Evolutionary conservation across 495 filamentous ascomycete species (phyloP).

Genomic region (Aspergillus affinis): DNA sequence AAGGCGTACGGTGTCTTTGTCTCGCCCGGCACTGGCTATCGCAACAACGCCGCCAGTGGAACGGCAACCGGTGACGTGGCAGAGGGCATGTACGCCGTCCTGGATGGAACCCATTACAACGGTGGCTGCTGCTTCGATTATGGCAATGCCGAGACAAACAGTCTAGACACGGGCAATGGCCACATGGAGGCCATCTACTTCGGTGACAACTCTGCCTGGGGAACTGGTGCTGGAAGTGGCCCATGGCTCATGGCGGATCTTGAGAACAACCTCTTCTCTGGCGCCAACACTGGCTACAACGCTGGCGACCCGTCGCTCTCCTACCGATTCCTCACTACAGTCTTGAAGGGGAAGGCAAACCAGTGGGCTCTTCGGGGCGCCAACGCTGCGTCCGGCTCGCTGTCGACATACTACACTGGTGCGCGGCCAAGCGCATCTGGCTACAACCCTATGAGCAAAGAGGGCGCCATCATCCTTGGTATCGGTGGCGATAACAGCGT

Average conservation of each 20-base stretch:
- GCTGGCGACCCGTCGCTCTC: slow-evolving; percentile 45
- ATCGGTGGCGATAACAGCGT: slow-evolving; percentile 59
- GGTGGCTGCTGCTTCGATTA: slow-evolving; percentile 61
- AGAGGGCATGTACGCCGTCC: slow-evolving; percentile 59
- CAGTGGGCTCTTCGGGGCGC: slow-evolving; percentile 55
- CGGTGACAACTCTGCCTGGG: slow-evolving; percentile 49
- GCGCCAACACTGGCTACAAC: slow-evolving; percentile 38
- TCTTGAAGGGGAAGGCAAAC: slow-evolving; percentile 52
- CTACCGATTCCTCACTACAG: slow-evolving; percentile 51
- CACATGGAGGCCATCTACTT: slow-evolving; percentile 66
- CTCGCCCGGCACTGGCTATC: slow-evolving; percentile 55
- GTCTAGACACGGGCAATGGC: slow-evolving; percentile 52
- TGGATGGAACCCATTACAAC: slow-evolving; percentile 62
- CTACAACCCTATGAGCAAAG: slow-evolving; percentile 61
- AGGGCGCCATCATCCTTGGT: slow-evolving; percentile 60
- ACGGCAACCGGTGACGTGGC: slow-evolving; percentile 52
- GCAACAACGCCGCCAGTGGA: slow-evolving; percentile 49
- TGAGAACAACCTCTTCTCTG: slow-evolving; percentile 59
- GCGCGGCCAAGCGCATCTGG: slow-evolving; percentile 45
- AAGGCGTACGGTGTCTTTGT: slow-evolving; percentile 61
- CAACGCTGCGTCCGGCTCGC: slow-evolving; percentile 51
- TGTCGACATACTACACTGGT: slow-evolving; percentile 57
- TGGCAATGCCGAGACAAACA: slow-evolving; percentile 58
- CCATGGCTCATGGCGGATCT: slow-evolving; percentile 65
- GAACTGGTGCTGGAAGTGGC: slow-evolving; percentile 50